Base-by-base conservation (phyloP, 2,329 filamentous ascomycete species). In the Sarocladiaceae sp. region DNA sequence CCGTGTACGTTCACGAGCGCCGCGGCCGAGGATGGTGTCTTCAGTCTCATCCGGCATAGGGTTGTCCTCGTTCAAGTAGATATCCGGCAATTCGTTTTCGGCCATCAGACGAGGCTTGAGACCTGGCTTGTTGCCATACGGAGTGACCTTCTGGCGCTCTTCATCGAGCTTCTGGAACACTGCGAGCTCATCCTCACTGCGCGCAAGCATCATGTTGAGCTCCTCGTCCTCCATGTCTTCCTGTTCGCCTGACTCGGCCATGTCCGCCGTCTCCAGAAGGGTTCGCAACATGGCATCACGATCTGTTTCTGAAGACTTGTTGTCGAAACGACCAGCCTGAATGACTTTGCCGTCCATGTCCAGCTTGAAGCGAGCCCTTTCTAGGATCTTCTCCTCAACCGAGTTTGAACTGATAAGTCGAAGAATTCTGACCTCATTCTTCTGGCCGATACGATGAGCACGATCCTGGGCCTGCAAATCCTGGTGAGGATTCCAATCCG, bases 271-370 rank as follows among this genome's bases (percentile, higher is more conserved):
- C 68, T 99, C 94, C 55, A 99, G 78, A 64, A 99, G 83, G 47
- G 95, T 95, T 62, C 94, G 86, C 60, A 99, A 77, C 83, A 99
- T 93, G 39, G 94, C 93, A 64, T 99, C 94, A 78, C 94, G 90
- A 71, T 99, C 94, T 52, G 96, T 96, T 67, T 97, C 94, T 1
- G 94, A 97, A 1, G 94, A 99, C 66, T 97, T 99, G 75, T 99
- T 97, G 62, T 99, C 94, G 74, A 99, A 99, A 66, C 96, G 95
- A 84, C 94, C 94, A 54, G 94, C 94, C 68, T 99, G 94, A 61
- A 99, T 99, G 66, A 99, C 92, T 71, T 99, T 99, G 74, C 94
- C 93, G 65, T 99, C 94, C 88, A 99, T 97, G 69, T 97, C 93
- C 58, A 99, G 82, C 80, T 99, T 99, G 81, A 88, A 99, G 60